These are phyloP conservation scores for Naganishia friedmannii DNA, from an alignment of 768 basidiomycete species.

Conservation along the genomic window DNA sequence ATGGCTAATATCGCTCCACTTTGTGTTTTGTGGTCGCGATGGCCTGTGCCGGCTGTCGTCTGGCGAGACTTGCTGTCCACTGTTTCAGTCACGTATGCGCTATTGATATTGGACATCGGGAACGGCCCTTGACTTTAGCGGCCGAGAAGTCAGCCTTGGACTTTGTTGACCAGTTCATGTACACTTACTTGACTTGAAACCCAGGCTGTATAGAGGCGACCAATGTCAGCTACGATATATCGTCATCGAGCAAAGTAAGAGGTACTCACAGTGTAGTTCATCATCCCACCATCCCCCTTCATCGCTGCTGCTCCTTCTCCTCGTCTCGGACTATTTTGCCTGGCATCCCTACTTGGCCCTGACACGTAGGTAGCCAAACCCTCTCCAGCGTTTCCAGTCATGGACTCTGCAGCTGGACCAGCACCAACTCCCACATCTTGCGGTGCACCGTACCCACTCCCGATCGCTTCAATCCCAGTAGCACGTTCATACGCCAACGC, in stretches of 20 bases:
- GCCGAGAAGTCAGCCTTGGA: too few relatives aligned
- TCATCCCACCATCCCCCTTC: too few relatives aligned
- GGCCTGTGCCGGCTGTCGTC: neutral
- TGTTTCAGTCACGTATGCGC: neutral
- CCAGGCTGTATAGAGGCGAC: too few relatives aligned
- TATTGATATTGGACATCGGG: too few relatives aligned
- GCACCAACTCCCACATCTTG: neutral
- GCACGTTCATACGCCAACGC: conserved; percentile 3
- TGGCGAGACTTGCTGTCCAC: neutral
- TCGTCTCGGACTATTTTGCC: neutral
- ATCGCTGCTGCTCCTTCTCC: neutral
- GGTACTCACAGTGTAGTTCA: too few relatives aligned
- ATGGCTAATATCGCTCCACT: conserved; percentile 10
- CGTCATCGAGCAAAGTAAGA: too few relatives aligned
- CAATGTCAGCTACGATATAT: too few relatives aligned
- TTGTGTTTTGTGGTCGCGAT: neutral
- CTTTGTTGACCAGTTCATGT: too few relatives aligned
- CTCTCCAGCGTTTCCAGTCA: neutral
- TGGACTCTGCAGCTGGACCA: neutral
- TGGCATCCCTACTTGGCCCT: neutral
- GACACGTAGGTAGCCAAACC: neutral
- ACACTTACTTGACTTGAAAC: too few relatives aligned
- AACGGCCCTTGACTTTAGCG: too few relatives aligned
- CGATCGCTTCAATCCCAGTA: neutral
- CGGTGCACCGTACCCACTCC: neutral